phyloP scores from a whole-genome alignment of 208 protist genomes.

The Wallacemonas rigidus region DNA sequence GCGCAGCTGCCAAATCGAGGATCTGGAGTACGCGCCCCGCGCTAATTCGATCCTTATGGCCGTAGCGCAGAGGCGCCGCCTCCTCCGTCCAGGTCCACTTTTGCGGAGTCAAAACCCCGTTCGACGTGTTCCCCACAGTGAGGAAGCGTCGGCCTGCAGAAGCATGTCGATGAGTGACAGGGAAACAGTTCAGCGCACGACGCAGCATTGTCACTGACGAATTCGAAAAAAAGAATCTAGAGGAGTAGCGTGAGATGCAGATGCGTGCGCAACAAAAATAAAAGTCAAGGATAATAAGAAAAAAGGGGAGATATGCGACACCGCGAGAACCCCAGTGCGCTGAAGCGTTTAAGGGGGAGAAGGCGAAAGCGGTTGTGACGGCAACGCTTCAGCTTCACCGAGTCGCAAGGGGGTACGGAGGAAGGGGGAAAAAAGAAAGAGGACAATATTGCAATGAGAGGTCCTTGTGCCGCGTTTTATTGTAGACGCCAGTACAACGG shows the following conservation, averaged over 20 bases:
- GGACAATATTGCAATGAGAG: no score
- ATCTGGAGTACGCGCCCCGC: conserved; percentile 15
- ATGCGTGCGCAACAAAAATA: no score
- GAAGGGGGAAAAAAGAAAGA: no score
- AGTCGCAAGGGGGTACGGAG: no score
- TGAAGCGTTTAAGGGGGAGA: no score
- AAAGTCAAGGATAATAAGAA: no score
- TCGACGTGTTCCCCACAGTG: conserved; percentile 4
- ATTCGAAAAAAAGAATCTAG: neutral
- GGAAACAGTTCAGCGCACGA: neutral
- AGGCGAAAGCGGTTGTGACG: no score
- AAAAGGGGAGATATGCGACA: no score
- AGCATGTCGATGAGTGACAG: neutral
- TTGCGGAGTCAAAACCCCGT: neutral
- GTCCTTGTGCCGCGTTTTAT: no score
- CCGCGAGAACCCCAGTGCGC: no score
- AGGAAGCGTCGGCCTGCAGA: neutral
- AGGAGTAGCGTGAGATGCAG: neutral
- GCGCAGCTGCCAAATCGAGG: conserved; percentile 9
- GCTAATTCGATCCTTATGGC: neutral
- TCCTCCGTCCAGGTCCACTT: conserved; percentile 17
- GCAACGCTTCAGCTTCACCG: no score
- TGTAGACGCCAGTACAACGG: no score
- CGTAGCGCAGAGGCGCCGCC: conserved; percentile 9
- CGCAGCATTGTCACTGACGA: neutral